Evolutionary conservation across 495 filamentous ascomycete genomes (phyloP), one percentile per base, ranked within the genome.

Genomic region (Lindgomyces ingoldianus): DNA sequence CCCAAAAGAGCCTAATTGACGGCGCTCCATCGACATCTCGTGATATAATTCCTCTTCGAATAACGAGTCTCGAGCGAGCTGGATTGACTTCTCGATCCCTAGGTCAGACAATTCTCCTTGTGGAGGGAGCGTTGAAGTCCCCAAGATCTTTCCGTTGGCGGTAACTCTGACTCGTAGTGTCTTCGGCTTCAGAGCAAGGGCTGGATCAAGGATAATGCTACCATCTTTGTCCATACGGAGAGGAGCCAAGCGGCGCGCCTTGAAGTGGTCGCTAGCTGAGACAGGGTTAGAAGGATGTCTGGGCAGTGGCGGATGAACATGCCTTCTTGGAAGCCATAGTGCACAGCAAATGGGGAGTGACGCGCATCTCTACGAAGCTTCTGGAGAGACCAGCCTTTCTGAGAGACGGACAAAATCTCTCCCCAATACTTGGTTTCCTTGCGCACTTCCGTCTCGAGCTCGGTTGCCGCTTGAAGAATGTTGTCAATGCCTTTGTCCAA

Each of bases 1-100:
- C 9, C 86, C 82, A 22, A 85, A 84, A 44, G 82, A 82, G 10
- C 84, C 80, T 39, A 95, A 76, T 0, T 81, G 76, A 4, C 91
- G 85, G 1, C 89, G 87, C 76, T 99, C 95, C 11, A 89, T 83
- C 49, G 87, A 85, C 21, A 99, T 74, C 74, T 98, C 94, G 64
- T 96, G 86, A 81, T 91, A 96, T n/a, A 99, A 76, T 72, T 99
- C 95, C 70, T 96, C 88, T 56, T 93, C 89, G 71, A 90, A 97
- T 1, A 96, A 80, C 57, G 89, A 91, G 73, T 99, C 89, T 26
- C 93, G 86, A 11, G 92, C 91, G 66, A 91, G 87, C 18, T 87
- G 81, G 46, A 98, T 90, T 8, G 83, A 83, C 36, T 86, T 79
- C 62, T 92, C 86, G 16, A 85, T 77, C 1, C 79, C 75, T 1